Conservation (phyloP, 352 stramenopile species). For the Thalassiosira mediterranea region DNA sequence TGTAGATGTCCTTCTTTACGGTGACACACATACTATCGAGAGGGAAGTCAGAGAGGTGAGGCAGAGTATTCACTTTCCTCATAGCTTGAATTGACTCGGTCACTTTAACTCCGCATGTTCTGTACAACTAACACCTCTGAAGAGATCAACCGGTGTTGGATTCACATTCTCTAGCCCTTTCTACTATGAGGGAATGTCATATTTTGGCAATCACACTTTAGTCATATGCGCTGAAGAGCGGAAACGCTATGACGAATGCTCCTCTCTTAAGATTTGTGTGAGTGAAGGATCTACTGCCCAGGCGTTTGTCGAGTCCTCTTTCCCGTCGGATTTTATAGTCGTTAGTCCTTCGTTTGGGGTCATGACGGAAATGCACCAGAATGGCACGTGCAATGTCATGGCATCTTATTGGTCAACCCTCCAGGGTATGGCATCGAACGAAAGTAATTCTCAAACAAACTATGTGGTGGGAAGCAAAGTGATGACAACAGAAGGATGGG, state of each 20-base stretch:
- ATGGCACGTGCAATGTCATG: constrained; percentile 19
- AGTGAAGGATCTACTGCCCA: background rate
- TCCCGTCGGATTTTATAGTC: constrained; percentile 9
- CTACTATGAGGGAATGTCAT: constrained; percentile 10
- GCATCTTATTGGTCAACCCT: constrained; percentile 4
- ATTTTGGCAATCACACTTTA: constrained; percentile 6
- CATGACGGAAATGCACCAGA: background rate
- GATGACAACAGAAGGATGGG: constrained; percentile 25
- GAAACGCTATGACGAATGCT: constrained; percentile 17
- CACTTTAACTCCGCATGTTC: no score
- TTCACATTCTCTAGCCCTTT: constrained; percentile 21
- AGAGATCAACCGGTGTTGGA: constrained; percentile 7
- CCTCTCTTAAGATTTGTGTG: constrained; percentile 16
- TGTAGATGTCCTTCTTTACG: background rate
- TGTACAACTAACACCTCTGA: no score
- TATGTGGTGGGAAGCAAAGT: constrained; percentile 26
- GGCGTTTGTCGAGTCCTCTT: background rate
- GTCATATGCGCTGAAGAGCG: constrained; percentile 12
- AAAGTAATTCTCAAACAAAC: background rate
- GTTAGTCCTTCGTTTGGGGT: background rate
- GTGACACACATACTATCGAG: constrained; percentile 20
- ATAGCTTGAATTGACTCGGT: no score
- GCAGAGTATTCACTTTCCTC: background rate
- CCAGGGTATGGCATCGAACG: background rate
- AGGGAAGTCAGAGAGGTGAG: constrained; percentile 19